phyloP scores from a whole-genome alignment of 768 basidiomycete species.

The Clitopilus passeckerianus region DNA sequence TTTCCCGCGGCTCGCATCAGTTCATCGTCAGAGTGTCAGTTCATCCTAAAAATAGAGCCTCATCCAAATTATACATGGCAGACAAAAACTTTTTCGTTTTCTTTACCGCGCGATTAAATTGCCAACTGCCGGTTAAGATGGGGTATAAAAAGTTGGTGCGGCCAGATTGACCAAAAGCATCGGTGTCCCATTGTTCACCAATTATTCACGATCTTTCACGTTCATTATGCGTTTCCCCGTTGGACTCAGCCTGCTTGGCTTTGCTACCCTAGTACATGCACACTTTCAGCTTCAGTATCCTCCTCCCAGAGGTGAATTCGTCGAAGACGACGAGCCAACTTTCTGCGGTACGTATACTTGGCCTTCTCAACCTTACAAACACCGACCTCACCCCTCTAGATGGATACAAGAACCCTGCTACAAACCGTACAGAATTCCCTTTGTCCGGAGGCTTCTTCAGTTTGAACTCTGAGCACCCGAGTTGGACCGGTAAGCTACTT shows the following conservation, averaged over 20 bases:
- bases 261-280: constrained; percentile 45
- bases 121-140: background rate
- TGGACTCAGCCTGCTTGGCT: constrained; percentile 27
- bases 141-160: background rate
- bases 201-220: background rate
- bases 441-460: constrained; percentile 55
- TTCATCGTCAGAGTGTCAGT: background rate
- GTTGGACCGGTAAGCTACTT: constrained; percentile 49
- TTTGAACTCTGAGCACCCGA: constrained; percentile 61
- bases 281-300: constrained; percentile 85
- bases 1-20: background rate
- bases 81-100: constrained; percentile 21
- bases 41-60: constrained; percentile 1
- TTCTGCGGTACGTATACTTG: constrained; percentile 58
- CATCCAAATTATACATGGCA: background rate
- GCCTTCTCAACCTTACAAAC: background rate
- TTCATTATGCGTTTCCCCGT: constrained; percentile 11
- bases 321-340: constrained; percentile 45
- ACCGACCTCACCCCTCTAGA: constrained; percentile 34
- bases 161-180: background rate
- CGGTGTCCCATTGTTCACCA: too few relatives aligned
- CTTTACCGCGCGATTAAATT: background rate
- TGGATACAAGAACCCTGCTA: constrained; percentile 49
- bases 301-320: constrained; percentile 64
- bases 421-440: constrained; percentile 66